Conservation (phyloP, 108 stramenopile genomes). For the Cyclotella choctawhatcheeana region DNA sequence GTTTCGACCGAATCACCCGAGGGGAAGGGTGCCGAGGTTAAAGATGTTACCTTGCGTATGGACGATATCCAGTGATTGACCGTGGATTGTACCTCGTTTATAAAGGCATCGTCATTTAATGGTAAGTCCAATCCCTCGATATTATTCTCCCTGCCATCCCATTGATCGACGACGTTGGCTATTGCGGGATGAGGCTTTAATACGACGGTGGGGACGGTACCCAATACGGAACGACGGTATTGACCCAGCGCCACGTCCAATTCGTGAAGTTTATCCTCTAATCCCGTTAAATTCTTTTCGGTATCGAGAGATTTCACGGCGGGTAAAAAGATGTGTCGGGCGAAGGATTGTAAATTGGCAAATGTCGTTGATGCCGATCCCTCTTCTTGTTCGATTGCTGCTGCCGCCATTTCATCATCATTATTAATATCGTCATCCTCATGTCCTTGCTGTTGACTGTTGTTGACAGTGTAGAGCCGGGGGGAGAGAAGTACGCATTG, state of each 20-base stretch:
- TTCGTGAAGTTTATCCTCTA: slow-evolving; percentile 77
- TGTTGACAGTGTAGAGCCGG: neutral
- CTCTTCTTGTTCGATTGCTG: too few relatives aligned
- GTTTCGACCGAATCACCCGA: too few relatives aligned
- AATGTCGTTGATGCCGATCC: too few relatives aligned
- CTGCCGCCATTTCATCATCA: too few relatives aligned
- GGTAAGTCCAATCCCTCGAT: neutral
- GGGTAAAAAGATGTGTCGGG: too few relatives aligned
- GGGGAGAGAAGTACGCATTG: neutral
- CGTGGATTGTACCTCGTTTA: slow-evolving; percentile 73
- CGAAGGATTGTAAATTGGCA: too few relatives aligned
- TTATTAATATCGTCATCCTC: too few relatives aligned
- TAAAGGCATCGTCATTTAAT: slow-evolving; percentile 71
- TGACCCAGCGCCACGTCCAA: slow-evolving; percentile 82
- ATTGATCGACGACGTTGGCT: slow-evolving; percentile 28
- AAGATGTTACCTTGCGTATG: slow-evolving; percentile 78
- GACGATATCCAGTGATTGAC: slow-evolving; percentile 80
- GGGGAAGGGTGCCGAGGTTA: slow-evolving; percentile 74
- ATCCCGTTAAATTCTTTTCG: too few relatives aligned
- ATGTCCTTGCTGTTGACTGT: too few relatives aligned
- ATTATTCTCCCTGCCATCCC: slow-evolving; percentile 9
- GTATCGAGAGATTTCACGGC: too few relatives aligned
- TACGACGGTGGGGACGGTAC: slow-evolving; percentile 64
- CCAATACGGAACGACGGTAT: slow-evolving; percentile 59
- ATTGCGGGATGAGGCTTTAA: slow-evolving; percentile 55